phyloP scores from a whole-genome alignment of 106 monocot species.

The Platanthera guangdongensis region DNA sequence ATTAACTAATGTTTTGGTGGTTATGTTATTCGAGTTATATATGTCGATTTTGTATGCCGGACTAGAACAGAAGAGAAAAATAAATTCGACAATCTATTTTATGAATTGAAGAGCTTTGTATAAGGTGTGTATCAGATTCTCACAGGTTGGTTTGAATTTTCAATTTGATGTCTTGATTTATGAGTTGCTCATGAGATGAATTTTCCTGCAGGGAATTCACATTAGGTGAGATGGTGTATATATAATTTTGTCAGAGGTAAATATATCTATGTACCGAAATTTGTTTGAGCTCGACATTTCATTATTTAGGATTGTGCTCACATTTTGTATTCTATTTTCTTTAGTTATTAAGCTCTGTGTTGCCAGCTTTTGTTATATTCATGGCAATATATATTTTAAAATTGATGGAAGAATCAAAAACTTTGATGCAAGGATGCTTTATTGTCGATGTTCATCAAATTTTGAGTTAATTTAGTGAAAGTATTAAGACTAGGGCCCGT shows the following conservation, averaged over 20 bases:
- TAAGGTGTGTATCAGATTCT: not conserved
- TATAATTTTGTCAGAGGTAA: not conserved
- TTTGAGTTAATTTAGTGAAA: too few species aligned
- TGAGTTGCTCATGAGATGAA: not conserved
- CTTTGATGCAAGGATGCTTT: not conserved
- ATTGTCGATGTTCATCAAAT: too few species aligned
- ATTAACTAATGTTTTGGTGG: slow-evolving; percentile 4
- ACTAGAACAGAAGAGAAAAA: not conserved
- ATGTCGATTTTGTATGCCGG: not conserved
- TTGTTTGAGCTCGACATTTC: not conserved
- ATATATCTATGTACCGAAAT: not conserved
- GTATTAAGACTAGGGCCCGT: too few species aligned
- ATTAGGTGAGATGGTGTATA: not conserved
- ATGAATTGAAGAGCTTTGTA: not conserved
- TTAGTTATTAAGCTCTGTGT: not conserved
- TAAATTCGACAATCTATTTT: not conserved
- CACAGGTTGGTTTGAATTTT: not conserved
- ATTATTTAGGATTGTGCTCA: not conserved
- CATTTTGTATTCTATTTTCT: not conserved
- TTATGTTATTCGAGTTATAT: not conserved
- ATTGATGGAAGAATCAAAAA: not conserved
- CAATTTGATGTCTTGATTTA: not conserved
- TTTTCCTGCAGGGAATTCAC: not conserved
- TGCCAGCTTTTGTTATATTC: not conserved
- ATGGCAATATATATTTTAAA: not conserved